Conservation (phyloP, 495 filamentous ascomycete species). For the Talaromyces stipitatus region DNA sequence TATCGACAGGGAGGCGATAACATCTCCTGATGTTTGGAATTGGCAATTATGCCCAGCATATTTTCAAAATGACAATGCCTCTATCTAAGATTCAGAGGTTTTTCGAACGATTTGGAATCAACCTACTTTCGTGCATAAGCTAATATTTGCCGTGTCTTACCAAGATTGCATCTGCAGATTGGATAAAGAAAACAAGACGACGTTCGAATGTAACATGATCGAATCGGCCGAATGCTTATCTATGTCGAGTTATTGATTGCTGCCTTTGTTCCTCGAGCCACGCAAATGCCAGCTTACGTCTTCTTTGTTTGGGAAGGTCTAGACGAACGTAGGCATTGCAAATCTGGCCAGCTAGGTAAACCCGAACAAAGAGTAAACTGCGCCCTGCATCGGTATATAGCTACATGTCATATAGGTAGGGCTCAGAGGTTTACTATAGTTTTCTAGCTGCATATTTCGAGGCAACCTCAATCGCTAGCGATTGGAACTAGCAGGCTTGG, state of each 20-base stretch:
- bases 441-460: not conserved
- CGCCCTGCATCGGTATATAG: not conserved
- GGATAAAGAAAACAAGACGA: not conserved
- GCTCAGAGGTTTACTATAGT: not conserved
- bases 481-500: not conserved
- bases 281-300: not conserved
- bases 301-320: not conserved
- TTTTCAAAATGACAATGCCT: no score
- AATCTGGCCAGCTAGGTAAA: not conserved
- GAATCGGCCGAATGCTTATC: not conserved
- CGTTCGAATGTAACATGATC: not conserved
- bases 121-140: not conserved
- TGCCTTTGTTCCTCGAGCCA: not conserved
- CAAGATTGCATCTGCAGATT: not conserved
- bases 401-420: not conserved
- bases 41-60: no score
- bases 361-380: not conserved
- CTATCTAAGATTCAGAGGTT: no score
- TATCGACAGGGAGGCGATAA: no score
- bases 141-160: not conserved
- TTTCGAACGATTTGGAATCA: no score
- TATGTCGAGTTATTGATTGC: not conserved
- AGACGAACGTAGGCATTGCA: not conserved
- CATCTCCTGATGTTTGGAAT: no score
- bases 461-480: not conserved